A percentile compares a stretch with the other conserved stretches of the same genome.
These are phyloP conservation scores for Viola pubescens DNA, from an alignment of 441 rosid genomes.

Conservation along the genomic window DNA sequence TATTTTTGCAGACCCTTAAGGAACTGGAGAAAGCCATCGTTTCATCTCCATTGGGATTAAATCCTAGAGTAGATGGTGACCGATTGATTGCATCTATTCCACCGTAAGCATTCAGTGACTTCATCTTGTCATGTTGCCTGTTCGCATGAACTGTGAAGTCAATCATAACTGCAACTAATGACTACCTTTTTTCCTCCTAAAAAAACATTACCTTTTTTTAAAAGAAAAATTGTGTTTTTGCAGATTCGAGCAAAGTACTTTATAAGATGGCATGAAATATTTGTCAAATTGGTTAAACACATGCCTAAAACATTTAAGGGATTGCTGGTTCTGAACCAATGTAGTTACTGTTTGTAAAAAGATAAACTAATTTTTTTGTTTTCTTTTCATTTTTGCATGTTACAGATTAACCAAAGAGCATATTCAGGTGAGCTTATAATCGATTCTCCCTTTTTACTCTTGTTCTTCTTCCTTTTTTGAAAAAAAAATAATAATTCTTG, in stretches of 20 bases:
- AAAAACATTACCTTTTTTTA: neutral
- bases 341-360: constrained; percentile 1
- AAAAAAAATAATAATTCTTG: too few relatives aligned
- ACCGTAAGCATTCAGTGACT: constrained; percentile 39
- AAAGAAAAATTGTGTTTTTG: neutral
- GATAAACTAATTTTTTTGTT: constrained; percentile 17
- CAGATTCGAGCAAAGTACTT: neutral
- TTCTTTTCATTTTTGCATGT: constrained; percentile 10
- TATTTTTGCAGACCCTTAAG: constrained; percentile 52
- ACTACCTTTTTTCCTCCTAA: neutral
- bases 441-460: neutral
- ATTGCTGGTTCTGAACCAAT: neutral
- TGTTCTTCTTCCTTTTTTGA: neutral
- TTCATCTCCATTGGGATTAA: constrained; percentile 80
- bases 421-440: constrained; percentile 47
- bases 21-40: constrained; percentile 76
- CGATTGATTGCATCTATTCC: constrained; percentile 80
- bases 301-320: neutral
- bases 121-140: constrained; percentile 2
- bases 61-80: constrained; percentile 74
- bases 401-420: constrained; percentile 90
- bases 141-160: neutral
- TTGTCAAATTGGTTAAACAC: neutral
- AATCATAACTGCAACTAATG: neutral
- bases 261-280: neutral